phyloP scores from a whole-genome alignment of 106 monocot genomes.

The Cymbidium sinense region DNA sequence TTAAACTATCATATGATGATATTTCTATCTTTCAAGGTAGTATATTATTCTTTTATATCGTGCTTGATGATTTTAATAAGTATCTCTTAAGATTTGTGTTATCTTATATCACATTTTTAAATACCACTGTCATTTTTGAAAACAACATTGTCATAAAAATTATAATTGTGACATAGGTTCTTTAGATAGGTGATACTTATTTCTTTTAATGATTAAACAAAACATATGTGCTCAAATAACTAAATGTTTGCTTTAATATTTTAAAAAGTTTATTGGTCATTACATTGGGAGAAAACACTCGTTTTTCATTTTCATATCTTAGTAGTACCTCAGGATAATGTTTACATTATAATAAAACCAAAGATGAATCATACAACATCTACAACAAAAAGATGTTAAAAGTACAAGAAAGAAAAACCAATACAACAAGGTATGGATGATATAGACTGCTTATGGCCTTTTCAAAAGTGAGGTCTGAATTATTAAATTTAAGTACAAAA shows the following conservation, averaged over 20 bases:
- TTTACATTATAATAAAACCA: not conserved
- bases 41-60: too few relatives aligned
- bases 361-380: not conserved
- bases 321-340: not conserved
- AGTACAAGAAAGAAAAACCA: not conserved
- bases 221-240: not conserved
- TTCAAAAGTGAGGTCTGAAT: not conserved
- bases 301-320: not conserved
- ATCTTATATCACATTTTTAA: too few relatives aligned
- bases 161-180: not conserved
- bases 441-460: not conserved
- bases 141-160: not conserved
- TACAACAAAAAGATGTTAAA: not conserved
- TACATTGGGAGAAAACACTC: not conserved
- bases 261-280: not conserved
- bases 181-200: not conserved
- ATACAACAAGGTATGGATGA: not conserved
- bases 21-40: too few relatives aligned
- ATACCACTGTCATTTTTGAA: not conserved
- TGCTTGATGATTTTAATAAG: too few relatives aligned
- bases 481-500: constrained; percentile 1
- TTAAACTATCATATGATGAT: too few relatives aligned
- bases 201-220: not conserved
- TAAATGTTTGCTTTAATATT: not conserved
- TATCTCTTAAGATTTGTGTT: too few relatives aligned